These are phyloP conservation scores for Hypoxylon sp. DNA, from an alignment of 2,329 filamentous ascomycete genomes.

Conservation along the genomic window DNA sequence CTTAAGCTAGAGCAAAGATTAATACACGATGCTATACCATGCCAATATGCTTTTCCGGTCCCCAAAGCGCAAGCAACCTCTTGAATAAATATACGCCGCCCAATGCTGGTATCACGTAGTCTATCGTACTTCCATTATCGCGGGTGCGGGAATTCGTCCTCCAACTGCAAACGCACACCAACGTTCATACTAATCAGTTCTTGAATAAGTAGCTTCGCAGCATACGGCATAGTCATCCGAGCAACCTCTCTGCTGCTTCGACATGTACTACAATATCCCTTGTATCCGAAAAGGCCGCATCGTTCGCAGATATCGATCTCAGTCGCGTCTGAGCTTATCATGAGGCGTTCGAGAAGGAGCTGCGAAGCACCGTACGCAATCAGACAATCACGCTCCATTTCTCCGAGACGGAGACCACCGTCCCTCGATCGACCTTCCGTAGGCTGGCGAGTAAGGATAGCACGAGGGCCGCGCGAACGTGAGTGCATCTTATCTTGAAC, in stretches of 20 bases:
- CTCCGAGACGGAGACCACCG: conserved; percentile 91
- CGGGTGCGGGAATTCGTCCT: conserved; percentile 90
- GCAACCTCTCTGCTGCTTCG: conserved; percentile 86
- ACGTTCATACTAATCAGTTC: conserved; percentile 99
- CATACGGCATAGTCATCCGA: conserved; percentile 97
- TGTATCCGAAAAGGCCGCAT: conserved; percentile 95
- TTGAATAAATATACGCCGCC: conserved; percentile 45
- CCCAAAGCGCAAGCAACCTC: conserved; percentile 20
- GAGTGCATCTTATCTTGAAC: conserved; percentile 99
- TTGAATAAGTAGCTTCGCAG: conserved; percentile 94
- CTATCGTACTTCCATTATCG: conserved; percentile 44
- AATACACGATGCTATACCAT: conserved; percentile 1
- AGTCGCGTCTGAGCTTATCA: conserved; percentile 93
- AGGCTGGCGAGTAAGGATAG: conserved; percentile 93
- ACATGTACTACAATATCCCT: conserved; percentile 95
- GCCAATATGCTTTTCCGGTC: conserved; percentile 39
- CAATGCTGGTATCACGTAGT: conserved; percentile 40
- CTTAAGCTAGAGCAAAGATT: conserved; percentile 9
- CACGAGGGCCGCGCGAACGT: conserved; percentile 88
- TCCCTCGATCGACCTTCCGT: conserved; percentile 95
- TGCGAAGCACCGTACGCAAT: conserved; percentile 98
- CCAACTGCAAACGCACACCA: conserved; percentile 89
- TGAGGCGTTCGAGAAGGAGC: conserved; percentile 90
- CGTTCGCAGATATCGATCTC: conserved; percentile 93
- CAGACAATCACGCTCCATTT: conserved; percentile 99